phyloP scores from a whole-genome alignment of 495 filamentous ascomycete species.

The Hyphodiscus hymeniophilus region DNA sequence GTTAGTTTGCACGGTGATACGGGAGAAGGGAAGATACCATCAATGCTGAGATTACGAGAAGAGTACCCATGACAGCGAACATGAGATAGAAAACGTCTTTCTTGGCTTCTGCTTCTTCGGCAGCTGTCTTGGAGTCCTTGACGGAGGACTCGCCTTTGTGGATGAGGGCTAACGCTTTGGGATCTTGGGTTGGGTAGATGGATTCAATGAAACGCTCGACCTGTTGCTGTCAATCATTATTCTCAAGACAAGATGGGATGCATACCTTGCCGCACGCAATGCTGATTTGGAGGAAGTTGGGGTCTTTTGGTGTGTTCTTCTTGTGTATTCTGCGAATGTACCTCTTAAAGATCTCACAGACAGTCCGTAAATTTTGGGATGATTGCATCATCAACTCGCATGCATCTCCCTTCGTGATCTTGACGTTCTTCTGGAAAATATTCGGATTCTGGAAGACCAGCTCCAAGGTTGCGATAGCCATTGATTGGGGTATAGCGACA shows the following conservation, averaged over 20 bases:
- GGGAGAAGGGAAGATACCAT: conserved; percentile 50
- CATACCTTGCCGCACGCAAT: conserved; percentile 80
- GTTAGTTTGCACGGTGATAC: conserved; percentile 3
- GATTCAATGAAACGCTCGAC: conserved; percentile 96
- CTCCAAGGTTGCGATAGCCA: conserved; percentile 94
- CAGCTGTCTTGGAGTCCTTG: conserved; percentile 28
- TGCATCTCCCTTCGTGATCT: conserved; percentile 93
- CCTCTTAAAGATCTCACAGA: conserved; percentile 70
- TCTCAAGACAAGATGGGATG: neutral
- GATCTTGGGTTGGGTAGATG: conserved; percentile 70
- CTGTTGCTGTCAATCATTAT: conserved; percentile 32
- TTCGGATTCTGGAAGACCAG: conserved; percentile 86
- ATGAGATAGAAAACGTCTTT: conserved; percentile 57
- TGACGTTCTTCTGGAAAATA: conserved; percentile 83
- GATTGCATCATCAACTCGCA: conserved; percentile 87
- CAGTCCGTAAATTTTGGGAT: conserved; percentile 73
- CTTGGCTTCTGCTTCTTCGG: conserved; percentile 37
- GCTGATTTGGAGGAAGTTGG: conserved; percentile 89
- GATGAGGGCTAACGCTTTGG: conserved; percentile 32
- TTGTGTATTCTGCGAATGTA: conserved; percentile 78
- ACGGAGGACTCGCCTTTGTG: conserved; percentile 25
- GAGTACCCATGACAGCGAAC: conserved; percentile 47
- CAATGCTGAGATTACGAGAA: conserved; percentile 49
- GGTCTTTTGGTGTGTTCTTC: conserved; percentile 92
- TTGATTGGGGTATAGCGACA: conserved; percentile 92